A percentile compares a stretch with the other conserved stretches of the same genome.
These are phyloP conservation scores for Penium margaritaceum DNA, from an alignment of 139 green algal genomes.

Conservation along the genomic window DNA sequence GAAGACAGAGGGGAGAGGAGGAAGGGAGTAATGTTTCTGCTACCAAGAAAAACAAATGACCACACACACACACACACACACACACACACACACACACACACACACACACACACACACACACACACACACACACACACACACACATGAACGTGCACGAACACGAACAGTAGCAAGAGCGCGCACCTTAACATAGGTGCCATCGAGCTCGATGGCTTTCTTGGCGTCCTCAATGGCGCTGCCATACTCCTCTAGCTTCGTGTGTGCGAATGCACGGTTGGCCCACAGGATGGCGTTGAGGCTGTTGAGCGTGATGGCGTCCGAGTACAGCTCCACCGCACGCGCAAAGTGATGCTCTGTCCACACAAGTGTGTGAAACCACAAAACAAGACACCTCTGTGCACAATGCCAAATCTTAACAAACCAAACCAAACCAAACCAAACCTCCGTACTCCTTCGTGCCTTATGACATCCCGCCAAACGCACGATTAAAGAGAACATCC, in stretches of 20 bases:
- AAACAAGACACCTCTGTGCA: too few relatives aligned
- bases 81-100: background rate
- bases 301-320: constrained; percentile 68
- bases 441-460: too few relatives aligned
- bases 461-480: too few relatives aligned
- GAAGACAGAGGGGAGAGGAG: background rate
- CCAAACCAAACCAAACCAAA: too few relatives aligned
- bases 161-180: background rate
- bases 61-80: background rate
- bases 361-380: too few relatives aligned
- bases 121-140: background rate
- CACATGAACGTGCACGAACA: background rate
- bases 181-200: constrained; percentile 1
- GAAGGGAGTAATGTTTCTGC: too few relatives aligned
- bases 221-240: constrained; percentile 49
- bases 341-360: constrained; percentile 63
- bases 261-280: constrained; percentile 60
- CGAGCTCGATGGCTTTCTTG: constrained; percentile 12
- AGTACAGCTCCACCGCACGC: constrained; percentile 74
- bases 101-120: background rate
- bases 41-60: background rate
- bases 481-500: too few relatives aligned
- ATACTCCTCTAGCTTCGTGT: constrained; percentile 83
- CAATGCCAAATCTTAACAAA: too few relatives aligned
- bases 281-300: constrained; percentile 62